A percentile compares a stretch with the other conserved stretches of the same genome.
Conservation (phyloP, 2,329 filamentous ascomycete genomes). For the Colletotrichum sp. region DNA sequence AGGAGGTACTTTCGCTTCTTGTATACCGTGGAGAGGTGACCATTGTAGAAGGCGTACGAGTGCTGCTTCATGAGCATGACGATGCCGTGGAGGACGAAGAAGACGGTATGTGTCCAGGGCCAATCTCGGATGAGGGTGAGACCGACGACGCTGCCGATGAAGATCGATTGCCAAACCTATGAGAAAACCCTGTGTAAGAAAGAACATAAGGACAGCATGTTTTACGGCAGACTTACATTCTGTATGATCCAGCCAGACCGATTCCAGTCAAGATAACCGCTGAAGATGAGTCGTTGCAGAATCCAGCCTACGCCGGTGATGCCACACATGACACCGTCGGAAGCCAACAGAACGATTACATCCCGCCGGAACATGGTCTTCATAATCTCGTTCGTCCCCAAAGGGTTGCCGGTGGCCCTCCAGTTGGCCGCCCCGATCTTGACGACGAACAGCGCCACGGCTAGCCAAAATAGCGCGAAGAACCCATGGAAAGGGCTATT, state of each 20-base stretch:
- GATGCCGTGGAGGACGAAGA: constrained; percentile 75
- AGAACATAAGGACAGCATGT: background rate
- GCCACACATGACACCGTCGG: constrained; percentile 73
- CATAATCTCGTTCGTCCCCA: constrained; percentile 76
- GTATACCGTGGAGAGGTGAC: constrained; percentile 68
- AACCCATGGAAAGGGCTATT: constrained; percentile 80
- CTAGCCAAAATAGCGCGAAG: constrained; percentile 80
- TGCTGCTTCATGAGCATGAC: constrained; percentile 87
- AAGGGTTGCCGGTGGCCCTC: constrained; percentile 67
- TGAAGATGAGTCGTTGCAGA: constrained; percentile 65
- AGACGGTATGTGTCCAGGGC: constrained; percentile 85
- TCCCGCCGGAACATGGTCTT: constrained; percentile 66
- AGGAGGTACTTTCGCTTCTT: constrained; percentile 51
- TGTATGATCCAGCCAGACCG: constrained; percentile 75
- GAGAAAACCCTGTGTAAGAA: background rate
- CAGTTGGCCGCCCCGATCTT: constrained; percentile 74
- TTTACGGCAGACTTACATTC: constrained; percentile 50
- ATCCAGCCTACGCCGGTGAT: constrained; percentile 69
- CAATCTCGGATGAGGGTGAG: constrained; percentile 75
- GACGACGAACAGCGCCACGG: constrained; percentile 68
- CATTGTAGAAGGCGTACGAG: constrained; percentile 80
- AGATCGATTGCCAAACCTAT: constrained; percentile 71
- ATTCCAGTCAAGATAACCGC: constrained; percentile 71
- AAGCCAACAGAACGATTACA: constrained; percentile 60
- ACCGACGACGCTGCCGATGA: constrained; percentile 65